These are phyloP conservation scores for Calonectria pauciramosa DNA, from an alignment of 2,329 filamentous ascomycete genomes.

Conservation along the genomic window DNA sequence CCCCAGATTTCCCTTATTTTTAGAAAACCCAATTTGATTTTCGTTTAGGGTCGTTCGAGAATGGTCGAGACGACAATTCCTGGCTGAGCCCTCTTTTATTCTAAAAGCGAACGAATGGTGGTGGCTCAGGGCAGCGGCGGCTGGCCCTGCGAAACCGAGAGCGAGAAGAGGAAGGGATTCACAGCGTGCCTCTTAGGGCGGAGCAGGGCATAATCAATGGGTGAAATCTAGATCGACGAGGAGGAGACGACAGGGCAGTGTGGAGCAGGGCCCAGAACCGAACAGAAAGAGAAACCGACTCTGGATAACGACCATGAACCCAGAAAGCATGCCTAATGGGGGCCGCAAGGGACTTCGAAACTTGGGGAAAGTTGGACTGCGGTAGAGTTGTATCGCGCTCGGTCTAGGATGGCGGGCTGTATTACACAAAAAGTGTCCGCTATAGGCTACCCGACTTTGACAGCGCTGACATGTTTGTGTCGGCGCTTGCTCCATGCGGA, in stretches of 20 bases:
- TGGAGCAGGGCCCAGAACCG: no score
- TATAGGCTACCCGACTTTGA: constrained; percentile 10
- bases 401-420: constrained; percentile 4
- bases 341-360: background rate
- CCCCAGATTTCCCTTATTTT: background rate
- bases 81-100: constrained; percentile 22
- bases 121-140: no score
- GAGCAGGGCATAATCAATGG: background rate
- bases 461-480: constrained; percentile 23
- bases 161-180: constrained; percentile 16
- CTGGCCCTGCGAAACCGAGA: constrained; percentile 39
- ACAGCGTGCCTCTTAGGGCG: background rate
- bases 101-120: constrained; percentile 16
- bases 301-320: background rate
- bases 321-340: background rate
- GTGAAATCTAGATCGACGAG: background rate
- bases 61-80: background rate
- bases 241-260: background rate
- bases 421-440: constrained; percentile 12
- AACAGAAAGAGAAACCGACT: background rate
- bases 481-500: constrained; percentile 22
- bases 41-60: background rate
- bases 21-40: background rate
- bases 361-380: no score
- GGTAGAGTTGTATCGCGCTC: background rate